Base-by-base conservation (phyloP, 345 rosid genomes). In the Ceriops zippeliana region DNA sequence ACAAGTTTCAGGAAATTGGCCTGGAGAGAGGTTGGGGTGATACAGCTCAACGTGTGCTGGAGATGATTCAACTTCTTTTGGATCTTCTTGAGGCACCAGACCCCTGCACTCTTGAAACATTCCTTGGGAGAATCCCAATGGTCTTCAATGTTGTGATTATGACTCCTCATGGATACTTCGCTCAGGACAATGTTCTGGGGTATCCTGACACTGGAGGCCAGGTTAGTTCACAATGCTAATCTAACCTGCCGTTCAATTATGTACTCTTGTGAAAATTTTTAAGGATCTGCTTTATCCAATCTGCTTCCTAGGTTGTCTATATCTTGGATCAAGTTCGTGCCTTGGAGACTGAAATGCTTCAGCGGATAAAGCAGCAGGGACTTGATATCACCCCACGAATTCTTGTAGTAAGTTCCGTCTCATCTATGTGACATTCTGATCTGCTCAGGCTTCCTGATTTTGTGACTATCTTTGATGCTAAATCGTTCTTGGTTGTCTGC, bases 151-250 rank as follows among this genome's bases (percentile, higher is more conserved):
- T 91, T n/a, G 96, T 89, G 46, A 91, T 91, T 73, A 86, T 91
- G 72, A 80, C 91, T 63, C 97, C 97, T 11, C 97, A 91, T 70
- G 97, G 97, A 34, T 91, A 84, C 83, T 91, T 91, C 49, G 97
- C 95, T 35, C 97, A 89, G 67, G 96, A 89, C 85, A 79, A 91
- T 64, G 97, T 91, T 62, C 83, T 91, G 76, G 97, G 97, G 11
- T 91, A 87, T 78, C 97, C 97, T 8, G 97, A 91, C 79, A 91
- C 97, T 1, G 97, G 97, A 67, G 97, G 97, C 70, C 97, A 91
- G 92, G 96, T 89, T 57, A 75, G 72, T 15, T 38, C 62, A n/a
- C 28, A 42, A 56, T 62, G 57, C 30, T 27, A 31, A 27, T 58
- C 47, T 22, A 24, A 42, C 3, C 46, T 31, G 59, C 28, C 31